Base-by-base conservation (phyloP, 1,139 yeast genomes). In the Maudiozyma humilis region DNA sequence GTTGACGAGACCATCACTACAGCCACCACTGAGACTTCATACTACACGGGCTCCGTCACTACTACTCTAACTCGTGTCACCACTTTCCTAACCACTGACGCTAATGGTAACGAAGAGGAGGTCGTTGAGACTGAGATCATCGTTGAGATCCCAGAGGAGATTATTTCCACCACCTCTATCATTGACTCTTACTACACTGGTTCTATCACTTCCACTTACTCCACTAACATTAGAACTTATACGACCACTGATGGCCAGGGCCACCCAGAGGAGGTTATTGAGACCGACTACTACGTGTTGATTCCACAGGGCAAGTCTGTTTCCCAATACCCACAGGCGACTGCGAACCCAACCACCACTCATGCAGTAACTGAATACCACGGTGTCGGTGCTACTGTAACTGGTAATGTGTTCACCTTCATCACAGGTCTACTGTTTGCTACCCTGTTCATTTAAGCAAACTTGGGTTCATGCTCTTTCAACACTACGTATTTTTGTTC, bases 21-120 rank as follows among this genome's bases (percentile, higher is more conserved):
- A 3, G 35, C 35, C 4, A 23, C 10, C 10, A 23, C 27, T 23
- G 13, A 12, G 18, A 34, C 36, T 8, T 3, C 3, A 3, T 34
- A 34, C 25, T 17, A 23, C n/a, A 13, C 20, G 4, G 20, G 23
- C 19, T 6, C 17, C 4, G 36, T 15, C 2, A 16, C 36, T 16
- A 32, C 35, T 14, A 34, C 13, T 17, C 4, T 4, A n/a, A 34
- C 36, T 5, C 3, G 8, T 34, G 36, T 34, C 19, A 34, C 36
- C 6, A 34, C 36, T 4, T 34, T 17, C 12, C 19, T 3, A 3
- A 34, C 36, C 3, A 34, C 36, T 5, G 36, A 16, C 19, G 10
- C 36, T 34, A 23, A 34, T 17, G 36, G 36, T 34, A 16, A 34
- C 12, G 36, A 34, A 17, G 36, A 16, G 13, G 36, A 34, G 20